A percentile compares a stretch with the other conserved stretches of the same genome.
Evolutionary conservation across 768 basidiomycete species (phyloP).

Genomic region (Tulasnella sp.): DNA sequence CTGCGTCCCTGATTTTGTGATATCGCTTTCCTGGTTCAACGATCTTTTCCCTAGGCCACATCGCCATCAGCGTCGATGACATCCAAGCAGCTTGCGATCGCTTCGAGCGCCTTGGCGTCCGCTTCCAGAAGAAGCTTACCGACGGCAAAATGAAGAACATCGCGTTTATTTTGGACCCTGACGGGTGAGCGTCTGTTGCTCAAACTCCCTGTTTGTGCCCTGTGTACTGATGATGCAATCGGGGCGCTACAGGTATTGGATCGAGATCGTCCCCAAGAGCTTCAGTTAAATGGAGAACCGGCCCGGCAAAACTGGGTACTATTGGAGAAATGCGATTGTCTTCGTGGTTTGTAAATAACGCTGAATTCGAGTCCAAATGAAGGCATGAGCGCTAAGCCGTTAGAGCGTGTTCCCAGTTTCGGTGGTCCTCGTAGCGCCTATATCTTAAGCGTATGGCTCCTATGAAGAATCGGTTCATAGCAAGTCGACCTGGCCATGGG

Average conservation of each 20-base stretch:
- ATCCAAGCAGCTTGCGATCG: slow-evolving; percentile 81
- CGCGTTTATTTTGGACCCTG: slow-evolving; percentile 84
- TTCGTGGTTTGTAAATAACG: background rate
- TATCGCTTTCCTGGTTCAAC: background rate
- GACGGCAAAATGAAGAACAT: slow-evolving; percentile 88
- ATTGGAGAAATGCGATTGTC: background rate
- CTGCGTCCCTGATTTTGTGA: background rate
- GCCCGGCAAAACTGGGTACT: background rate
- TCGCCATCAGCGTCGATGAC: slow-evolving; percentile 82
- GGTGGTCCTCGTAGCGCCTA: slow-evolving; percentile 64
- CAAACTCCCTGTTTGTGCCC: background rate
- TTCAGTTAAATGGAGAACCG: background rate
- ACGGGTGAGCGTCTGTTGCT: slow-evolving; percentile 51
- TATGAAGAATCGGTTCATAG: slow-evolving; percentile 72
- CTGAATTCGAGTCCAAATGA: background rate
- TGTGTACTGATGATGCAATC: background rate
- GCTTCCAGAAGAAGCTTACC: slow-evolving; percentile 82
- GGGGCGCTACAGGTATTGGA: slow-evolving; percentile 42
- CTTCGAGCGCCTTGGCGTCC: slow-evolving; percentile 77
- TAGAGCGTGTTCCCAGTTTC: slow-evolving; percentile 55
- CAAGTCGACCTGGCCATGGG: slow-evolving; percentile 83
- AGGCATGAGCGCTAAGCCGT: background rate
- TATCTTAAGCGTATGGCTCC: slow-evolving; percentile 64
- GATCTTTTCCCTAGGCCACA: slow-evolving; percentile 58
- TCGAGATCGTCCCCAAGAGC: slow-evolving; percentile 36